These are phyloP conservation scores for Ascoidea rubescens DNA, from an alignment of 805 yeast species.

Conservation along the genomic window DNA sequence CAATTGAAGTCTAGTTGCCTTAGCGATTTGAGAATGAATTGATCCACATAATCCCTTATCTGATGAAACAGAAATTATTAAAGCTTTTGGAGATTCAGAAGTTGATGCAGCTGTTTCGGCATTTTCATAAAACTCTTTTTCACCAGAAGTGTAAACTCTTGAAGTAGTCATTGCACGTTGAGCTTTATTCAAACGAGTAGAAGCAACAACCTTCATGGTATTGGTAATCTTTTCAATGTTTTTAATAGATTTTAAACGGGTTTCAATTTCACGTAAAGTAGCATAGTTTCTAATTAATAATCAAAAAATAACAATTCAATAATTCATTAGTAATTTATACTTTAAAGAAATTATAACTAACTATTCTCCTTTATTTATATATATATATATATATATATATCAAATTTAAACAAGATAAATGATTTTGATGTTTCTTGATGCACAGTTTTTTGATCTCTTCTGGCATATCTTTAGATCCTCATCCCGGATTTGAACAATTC, in stretches of 20 bases:
- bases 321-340: neutral
- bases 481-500: neutral
- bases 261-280: slow-evolving; percentile 96
- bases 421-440: no score
- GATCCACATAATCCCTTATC: slow-evolving; percentile 99
- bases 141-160: slow-evolving; percentile 71
- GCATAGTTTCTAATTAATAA: slow-evolving; percentile 66
- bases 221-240: slow-evolving; percentile 98
- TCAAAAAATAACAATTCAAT: neutral
- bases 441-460: neutral
- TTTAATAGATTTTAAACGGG: slow-evolving; percentile 94
- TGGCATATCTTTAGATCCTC: neutral
- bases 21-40: slow-evolving; percentile 88
- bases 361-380: neutral
- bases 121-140: slow-evolving; percentile 61
- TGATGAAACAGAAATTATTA: slow-evolving; percentile 80
- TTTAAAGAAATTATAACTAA: neutral
- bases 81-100: slow-evolving; percentile 42
- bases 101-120: slow-evolving; percentile 59
- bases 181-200: slow-evolving; percentile 91
- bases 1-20: slow-evolving; percentile 64
- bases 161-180: slow-evolving; percentile 88
- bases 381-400: neutral
- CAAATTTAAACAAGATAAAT: no score
- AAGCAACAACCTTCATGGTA: slow-evolving; percentile 99